Evolutionary conservation across 2,329 filamentous ascomycete species (phyloP).

Genomic region (Colletotrichum sidae): DNA sequence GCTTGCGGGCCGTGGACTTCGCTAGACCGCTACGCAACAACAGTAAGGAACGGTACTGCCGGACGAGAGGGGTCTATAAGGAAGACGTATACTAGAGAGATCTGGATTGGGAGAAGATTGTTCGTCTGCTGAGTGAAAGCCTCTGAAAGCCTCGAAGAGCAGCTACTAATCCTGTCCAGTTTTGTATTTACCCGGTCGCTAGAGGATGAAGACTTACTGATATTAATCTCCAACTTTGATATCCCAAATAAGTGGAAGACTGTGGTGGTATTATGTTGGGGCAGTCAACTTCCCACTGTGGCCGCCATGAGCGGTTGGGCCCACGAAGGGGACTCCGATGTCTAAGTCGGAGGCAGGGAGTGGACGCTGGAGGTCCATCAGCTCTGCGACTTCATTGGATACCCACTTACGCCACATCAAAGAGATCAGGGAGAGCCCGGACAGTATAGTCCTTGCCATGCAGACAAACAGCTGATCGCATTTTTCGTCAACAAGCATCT

Average conservation of each 20-base stretch:
- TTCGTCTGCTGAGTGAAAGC: neutral
- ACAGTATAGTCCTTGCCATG: constrained; percentile 8
- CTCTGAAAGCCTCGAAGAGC: neutral
- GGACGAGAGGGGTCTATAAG: neutral
- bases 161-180: neutral
- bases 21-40: neutral
- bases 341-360: neutral
- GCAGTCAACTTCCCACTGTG: neutral
- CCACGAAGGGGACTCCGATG: neutral
- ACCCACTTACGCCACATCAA: neutral
- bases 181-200: neutral
- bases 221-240: neutral
- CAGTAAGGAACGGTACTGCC: neutral
- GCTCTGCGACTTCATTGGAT: neutral
- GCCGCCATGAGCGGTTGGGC: constrained; percentile 5
- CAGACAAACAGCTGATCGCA: constrained; percentile 3
- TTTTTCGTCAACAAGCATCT: constrained; percentile 6
- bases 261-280: neutral
- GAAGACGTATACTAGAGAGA: neutral
- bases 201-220: neutral
- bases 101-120: neutral
- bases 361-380: neutral
- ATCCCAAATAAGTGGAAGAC: constrained; percentile 7
- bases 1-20: neutral
- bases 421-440: neutral